Conservation (phyloP, 2,329 filamentous ascomycete genomes). For the Ophiostoma novo-ulmi region DNA sequence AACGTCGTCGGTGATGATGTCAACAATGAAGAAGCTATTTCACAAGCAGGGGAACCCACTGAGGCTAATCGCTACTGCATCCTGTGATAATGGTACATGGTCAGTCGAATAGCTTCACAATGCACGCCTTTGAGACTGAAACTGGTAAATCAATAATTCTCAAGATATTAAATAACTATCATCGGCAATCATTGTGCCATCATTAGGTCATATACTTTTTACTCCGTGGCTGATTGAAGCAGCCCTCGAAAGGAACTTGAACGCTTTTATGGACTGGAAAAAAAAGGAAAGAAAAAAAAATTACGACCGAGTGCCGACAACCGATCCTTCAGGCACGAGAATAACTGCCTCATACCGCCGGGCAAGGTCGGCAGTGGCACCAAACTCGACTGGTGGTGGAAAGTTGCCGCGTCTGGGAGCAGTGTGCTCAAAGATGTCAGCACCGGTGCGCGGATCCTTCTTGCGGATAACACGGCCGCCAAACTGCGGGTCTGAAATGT, state of each 20-base stretch:
- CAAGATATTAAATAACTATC: no score
- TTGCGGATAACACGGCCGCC: constrained; percentile 26
- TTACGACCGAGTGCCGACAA: not conserved
- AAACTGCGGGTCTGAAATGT: constrained; percentile 23
- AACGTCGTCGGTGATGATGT: not conserved
- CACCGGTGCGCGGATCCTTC: constrained; percentile 12
- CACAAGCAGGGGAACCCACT: no score
- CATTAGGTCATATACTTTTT: no score
- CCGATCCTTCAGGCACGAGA: constrained; percentile 18
- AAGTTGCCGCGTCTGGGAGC: constrained; percentile 22
- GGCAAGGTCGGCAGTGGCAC: constrained; percentile 24
- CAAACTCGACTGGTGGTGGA: constrained; percentile 25
- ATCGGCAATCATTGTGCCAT: no score
- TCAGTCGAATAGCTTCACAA: no score
- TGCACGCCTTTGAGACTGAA: no score
- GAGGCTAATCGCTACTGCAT: no score
- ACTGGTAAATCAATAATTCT: no score
- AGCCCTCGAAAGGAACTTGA: no score
- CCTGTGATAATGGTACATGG: no score
- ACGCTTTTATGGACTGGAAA: not conserved
- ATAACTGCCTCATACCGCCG: constrained; percentile 21
- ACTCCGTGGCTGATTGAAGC: no score
- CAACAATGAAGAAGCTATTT: no score
- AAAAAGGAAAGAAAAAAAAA: not conserved
- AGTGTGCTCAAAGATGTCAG: constrained; percentile 23